Evolutionary conservation across 2,329 filamentous ascomycete genomes (phyloP).

Genomic region (Colletotrichum sp.): DNA sequence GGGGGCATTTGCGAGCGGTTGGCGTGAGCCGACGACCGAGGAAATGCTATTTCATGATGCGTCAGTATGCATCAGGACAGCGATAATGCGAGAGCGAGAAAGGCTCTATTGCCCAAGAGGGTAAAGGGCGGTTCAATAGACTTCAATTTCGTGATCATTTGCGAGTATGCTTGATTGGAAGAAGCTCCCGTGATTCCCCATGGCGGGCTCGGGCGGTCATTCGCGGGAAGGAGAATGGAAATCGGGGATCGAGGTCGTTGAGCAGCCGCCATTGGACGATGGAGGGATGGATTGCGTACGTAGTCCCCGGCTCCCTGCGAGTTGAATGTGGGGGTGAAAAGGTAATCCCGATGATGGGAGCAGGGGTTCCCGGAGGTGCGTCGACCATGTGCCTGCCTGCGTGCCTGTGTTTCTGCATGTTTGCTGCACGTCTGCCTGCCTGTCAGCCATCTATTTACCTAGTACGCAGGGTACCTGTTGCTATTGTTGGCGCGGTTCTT

Average conservation of each 20-base stretch:
- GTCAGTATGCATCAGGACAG: neutral
- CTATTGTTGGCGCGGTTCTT: neutral
- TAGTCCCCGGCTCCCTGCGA: neutral
- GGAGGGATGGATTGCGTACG: neutral
- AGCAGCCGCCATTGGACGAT: neutral
- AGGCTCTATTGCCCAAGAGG: neutral
- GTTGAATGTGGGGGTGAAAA: neutral
- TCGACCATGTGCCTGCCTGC: neutral
- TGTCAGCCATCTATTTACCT: neutral
- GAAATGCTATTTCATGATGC: neutral
- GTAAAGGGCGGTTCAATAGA: neutral
- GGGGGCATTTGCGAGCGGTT: neutral
- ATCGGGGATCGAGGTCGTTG: neutral
- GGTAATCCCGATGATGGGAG: neutral
- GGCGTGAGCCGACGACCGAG: neutral
- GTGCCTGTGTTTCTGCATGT: neutral
- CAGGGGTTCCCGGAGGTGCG: neutral
- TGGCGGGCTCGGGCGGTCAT: neutral
- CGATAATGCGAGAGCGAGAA: neutral
- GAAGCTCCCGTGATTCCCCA: constrained; percentile 3
- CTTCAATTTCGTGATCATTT: neutral
- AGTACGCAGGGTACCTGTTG: neutral
- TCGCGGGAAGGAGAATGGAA: neutral
- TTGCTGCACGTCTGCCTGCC: neutral
- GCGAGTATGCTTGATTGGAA: constrained; percentile 10